Percentiles rank a stretch among this genome's conserved stretches.
Conservation (phyloP, 495 filamentous ascomycete genomes). For the Penicillium pancosmium region DNA sequence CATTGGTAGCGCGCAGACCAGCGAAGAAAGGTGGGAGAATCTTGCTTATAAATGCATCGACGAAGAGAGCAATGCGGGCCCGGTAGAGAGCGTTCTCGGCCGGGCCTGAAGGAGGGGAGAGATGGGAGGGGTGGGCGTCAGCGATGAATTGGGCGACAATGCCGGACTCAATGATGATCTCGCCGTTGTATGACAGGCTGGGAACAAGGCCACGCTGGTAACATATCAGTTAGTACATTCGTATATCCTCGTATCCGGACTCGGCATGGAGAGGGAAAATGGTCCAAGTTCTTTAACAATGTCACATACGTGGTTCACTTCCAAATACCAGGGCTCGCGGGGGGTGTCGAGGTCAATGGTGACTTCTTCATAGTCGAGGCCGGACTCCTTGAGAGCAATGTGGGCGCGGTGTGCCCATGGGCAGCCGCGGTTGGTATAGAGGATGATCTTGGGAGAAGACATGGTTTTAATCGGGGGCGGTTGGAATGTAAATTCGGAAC, state of each 20-base stretch:
- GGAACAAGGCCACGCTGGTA: constrained; percentile 75
- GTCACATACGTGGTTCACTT: constrained; percentile 70
- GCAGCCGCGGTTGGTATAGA: constrained; percentile 79
- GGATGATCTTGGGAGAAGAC: constrained; percentile 50
- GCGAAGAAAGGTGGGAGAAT: constrained; percentile 49
- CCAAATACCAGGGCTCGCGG: constrained; percentile 80
- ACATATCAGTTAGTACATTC: background rate
- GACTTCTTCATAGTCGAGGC: constrained; percentile 75
- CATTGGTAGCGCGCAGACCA: constrained; percentile 39
- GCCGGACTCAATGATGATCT: constrained; percentile 73
- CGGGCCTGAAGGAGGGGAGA: constrained; percentile 41
- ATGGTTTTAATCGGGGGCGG: constrained; percentile 19
- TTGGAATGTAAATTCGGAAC: background rate
- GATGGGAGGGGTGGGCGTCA: constrained; percentile 55
- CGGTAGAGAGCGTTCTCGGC: constrained; percentile 55
- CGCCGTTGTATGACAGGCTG: constrained; percentile 66
- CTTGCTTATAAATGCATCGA: constrained; percentile 73
- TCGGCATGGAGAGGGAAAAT: background rate
- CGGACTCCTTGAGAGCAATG: constrained; percentile 73
- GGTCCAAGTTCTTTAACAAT: background rate
- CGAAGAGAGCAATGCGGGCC: constrained; percentile 75
- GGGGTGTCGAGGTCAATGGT: constrained; percentile 74
- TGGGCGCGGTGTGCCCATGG: constrained; percentile 85
- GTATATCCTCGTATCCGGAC: background rate
- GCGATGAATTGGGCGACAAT: constrained; percentile 79